phyloP scores from a whole-genome alignment of 306 rosid species.

The apple (Malus domestica) region ASM211411v1 NC_041790.1:10212501-10213000 shows the following conservation, averaged over 20 bases:
- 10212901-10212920: not conserved
- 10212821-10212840: constrained; percentile 30
- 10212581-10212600: constrained; percentile 28
- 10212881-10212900: constrained; percentile 52
- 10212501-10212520: constrained; percentile 21
- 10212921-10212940: too few relatives aligned
- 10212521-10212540: not conserved
- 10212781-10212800: constrained; percentile 52
- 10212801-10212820: constrained; percentile 48
- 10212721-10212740: constrained; percentile 22
- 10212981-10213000: too few relatives aligned
- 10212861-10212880: constrained; percentile 22
- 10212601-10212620: constrained; percentile 1
- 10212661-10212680: constrained; percentile 5
- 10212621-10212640: constrained; percentile 20
- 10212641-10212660: constrained; percentile 9
- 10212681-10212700: constrained; percentile 1
- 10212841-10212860: constrained; percentile 40
- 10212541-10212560: constrained; percentile 33
- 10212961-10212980: too few relatives aligned
- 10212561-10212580: constrained; percentile 51
- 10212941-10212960: too few relatives aligned
- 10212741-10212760: constrained; percentile 55
- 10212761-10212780: constrained; percentile 33
- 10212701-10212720: constrained; percentile 16